phyloP scores from a whole-genome alignment of 345 rosid species.

The Citrus hindsii region DNA sequence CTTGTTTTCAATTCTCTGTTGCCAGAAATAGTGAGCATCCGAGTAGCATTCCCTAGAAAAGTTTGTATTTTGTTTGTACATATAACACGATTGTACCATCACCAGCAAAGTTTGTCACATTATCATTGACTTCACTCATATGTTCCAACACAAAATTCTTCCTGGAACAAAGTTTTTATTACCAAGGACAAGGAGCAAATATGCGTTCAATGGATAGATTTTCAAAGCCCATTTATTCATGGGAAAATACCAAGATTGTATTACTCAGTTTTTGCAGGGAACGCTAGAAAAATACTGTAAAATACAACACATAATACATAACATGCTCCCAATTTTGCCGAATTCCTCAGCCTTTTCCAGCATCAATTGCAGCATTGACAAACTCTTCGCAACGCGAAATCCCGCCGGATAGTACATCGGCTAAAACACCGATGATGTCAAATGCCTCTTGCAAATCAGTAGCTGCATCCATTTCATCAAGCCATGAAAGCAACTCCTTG shows the following conservation, averaged over 20 bases:
- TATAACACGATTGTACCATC: too few species aligned
- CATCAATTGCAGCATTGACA: slow-evolving; percentile 61
- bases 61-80: too few species aligned
- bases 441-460: slow-evolving; percentile 87
- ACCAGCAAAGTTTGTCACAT: not conserved
- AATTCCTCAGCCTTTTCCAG: slow-evolving; percentile 51
- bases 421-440: slow-evolving; percentile 69
- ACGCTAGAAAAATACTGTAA: not conserved
- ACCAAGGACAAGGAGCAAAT: slow-evolving; percentile 16
- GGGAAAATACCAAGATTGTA: not conserved
- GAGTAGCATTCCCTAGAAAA: too few species aligned
- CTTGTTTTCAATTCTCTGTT: not conserved
- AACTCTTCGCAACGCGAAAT: slow-evolving; percentile 65
- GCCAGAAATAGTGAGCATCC: not conserved
- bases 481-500: slow-evolving; percentile 78
- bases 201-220: not conserved
- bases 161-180: slow-evolving; percentile 7
- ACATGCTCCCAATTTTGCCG: slow-evolving; percentile 15
- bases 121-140: not conserved
- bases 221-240: not conserved
- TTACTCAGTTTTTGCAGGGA: not conserved
- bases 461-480: slow-evolving; percentile 73
- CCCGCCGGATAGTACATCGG: slow-evolving; percentile 77
- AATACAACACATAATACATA: slow-evolving; percentile 7
- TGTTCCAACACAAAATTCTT: not conserved